Conservation (phyloP, 768 basidiomycete species). For the Coprinopsis strossmayeri region DNA sequence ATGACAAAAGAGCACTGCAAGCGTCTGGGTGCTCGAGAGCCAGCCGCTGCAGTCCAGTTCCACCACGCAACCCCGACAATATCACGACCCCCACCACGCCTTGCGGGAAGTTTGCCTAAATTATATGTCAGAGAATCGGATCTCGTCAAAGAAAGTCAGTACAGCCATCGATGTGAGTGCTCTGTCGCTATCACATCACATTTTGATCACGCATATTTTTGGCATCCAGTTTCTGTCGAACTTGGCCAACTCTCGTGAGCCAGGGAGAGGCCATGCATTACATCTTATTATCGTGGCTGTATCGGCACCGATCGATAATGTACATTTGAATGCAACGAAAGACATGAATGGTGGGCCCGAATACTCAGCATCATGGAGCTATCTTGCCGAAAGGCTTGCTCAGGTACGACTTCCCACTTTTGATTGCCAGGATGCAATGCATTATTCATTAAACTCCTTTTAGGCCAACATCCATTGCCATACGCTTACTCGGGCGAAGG, state of each 20-base stretch:
- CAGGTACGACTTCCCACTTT: constrained; percentile 27
- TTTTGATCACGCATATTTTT: constrained; percentile 14
- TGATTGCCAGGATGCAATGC: constrained; percentile 15
- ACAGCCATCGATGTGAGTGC: constrained; percentile 38
- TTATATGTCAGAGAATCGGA: constrained; percentile 33
- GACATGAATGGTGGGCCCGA: constrained; percentile 17
- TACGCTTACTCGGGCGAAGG: constrained; percentile 42
- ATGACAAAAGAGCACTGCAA: constrained; percentile 13
- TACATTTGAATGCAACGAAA: constrained; percentile 19
- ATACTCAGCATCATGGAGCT: constrained; percentile 33
- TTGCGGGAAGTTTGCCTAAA: constrained; percentile 38
- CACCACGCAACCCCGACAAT: constrained; percentile 30
- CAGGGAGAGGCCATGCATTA: constrained; percentile 23
- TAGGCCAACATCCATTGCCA: constrained; percentile 55
- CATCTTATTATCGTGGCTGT: constrained; percentile 54
- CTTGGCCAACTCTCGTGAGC: constrained; percentile 17
- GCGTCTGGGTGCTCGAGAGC: constrained; percentile 40
- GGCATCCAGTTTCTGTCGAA: constrained; percentile 25
- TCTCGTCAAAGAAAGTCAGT: constrained; percentile 37
- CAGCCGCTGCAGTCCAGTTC: constrained; percentile 26
- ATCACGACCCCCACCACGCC: constrained; percentile 30
- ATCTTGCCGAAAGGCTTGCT: constrained; percentile 36
- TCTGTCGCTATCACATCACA: background rate
- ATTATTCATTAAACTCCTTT: background rate
- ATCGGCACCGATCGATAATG: constrained; percentile 26